phyloP scores from a whole-genome alignment of 2,329 filamentous ascomycete genomes.

The Fusarium nelsonii region DNA sequence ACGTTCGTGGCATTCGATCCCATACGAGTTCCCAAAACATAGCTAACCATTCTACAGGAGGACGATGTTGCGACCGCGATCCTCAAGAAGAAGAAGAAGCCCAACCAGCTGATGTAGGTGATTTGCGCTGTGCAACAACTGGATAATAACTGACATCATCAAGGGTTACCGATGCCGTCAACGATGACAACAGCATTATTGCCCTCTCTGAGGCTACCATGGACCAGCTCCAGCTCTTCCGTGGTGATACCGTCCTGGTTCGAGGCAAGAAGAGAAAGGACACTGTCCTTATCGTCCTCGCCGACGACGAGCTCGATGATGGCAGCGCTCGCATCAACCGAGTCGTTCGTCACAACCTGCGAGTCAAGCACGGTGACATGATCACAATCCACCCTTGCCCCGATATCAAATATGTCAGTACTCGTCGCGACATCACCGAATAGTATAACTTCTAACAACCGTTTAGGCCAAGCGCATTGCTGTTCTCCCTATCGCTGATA shows the following conservation, averaged over 20 bases:
- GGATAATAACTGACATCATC: conserved; percentile 42
- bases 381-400: conserved; percentile 97
- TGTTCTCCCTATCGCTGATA: conserved; percentile 97
- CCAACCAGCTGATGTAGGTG: conserved; percentile 94
- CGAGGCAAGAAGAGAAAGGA: conserved; percentile 99
- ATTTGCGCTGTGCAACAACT: conserved; percentile 5
- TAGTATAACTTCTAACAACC: conserved; percentile 24
- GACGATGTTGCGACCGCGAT: conserved; percentile 96
- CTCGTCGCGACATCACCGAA: background rate
- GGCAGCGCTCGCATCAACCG: conserved; percentile 98
- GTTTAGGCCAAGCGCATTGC: conserved; percentile 95
- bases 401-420: conserved; percentile 98
- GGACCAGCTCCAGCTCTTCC: conserved; percentile 98
- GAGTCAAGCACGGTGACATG: conserved; percentile 98
- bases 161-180: conserved; percentile 97
- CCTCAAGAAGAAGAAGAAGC: conserved; percentile 99
- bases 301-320: conserved; percentile 97
- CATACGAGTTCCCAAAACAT: conserved; percentile 33
- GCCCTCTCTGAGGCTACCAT: conserved; percentile 98
- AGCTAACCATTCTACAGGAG: conserved; percentile 67
- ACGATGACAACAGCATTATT: conserved; percentile 99
- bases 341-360: conserved; percentile 96
- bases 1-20: conserved; percentile 67
- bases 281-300: conserved; percentile 95
- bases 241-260: conserved; percentile 96